These are phyloP conservation scores for Adansonia gregorii DNA, from an alignment of 441 rosid genomes.

Conservation along the genomic window DNA sequence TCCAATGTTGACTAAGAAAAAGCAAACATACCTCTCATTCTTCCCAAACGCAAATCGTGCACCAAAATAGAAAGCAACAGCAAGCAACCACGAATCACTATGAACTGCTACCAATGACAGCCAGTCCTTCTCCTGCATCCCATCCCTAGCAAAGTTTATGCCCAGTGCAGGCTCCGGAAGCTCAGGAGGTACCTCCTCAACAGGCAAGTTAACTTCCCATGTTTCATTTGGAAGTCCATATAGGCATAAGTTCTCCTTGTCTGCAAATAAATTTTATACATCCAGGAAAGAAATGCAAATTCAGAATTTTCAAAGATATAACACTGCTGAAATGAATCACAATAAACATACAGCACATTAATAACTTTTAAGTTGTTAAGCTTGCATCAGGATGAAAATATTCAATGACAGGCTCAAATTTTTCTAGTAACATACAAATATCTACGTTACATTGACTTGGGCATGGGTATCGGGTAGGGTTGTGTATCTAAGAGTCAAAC, in stretches of 20 bases:
- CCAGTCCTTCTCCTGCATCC: conserved; percentile 4
- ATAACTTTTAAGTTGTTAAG: background rate
- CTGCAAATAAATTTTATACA: background rate
- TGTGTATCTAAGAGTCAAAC: no score
- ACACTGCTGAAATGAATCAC: background rate
- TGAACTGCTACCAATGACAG: conserved; percentile 34
- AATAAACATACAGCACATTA: background rate
- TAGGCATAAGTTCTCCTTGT: conserved; percentile 10
- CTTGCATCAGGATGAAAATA: background rate
- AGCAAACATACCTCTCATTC: conserved; percentile 70
- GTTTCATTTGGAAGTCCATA: conserved; percentile 8
- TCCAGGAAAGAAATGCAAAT: conserved; percentile 19
- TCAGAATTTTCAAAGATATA: background rate
- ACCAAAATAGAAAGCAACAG: conserved; percentile 89
- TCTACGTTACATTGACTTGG: no score
- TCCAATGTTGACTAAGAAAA: background rate
- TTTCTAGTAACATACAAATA: background rate
- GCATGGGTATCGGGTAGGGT: no score
- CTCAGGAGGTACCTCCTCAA: conserved; percentile 1
- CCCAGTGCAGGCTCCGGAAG: background rate
- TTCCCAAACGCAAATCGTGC: conserved; percentile 90
- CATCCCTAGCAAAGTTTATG: background rate
- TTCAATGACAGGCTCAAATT: background rate
- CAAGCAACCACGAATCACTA: conserved; percentile 93
- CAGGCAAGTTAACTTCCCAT: conserved; percentile 9